A percentile compares a stretch with the other conserved stretches of the same genome.
Evolutionary conservation across 805 yeast species (phyloP).

Genomic region (Starmerella powellii): DNA sequence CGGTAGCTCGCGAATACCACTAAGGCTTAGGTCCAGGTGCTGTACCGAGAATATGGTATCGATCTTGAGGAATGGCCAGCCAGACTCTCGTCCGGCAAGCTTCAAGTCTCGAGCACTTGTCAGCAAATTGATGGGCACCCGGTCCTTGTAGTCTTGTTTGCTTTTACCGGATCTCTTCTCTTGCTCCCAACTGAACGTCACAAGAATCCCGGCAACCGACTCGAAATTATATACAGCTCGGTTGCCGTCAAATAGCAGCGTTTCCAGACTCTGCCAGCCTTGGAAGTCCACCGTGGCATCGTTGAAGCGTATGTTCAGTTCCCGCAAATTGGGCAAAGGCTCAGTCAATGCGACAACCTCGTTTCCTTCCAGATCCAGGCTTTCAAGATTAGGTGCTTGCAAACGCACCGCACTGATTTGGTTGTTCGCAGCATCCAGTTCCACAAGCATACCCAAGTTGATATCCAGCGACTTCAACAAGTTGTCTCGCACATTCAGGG

Average conservation of each 20-base stretch:
- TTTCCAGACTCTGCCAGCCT: constrained; percentile 19
- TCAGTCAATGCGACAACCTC: constrained; percentile 13
- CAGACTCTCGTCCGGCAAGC: constrained; percentile 11
- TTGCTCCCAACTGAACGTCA: constrained; percentile 21
- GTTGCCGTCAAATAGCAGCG: constrained; percentile 22
- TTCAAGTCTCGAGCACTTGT: constrained; percentile 13
- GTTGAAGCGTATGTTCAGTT: constrained; percentile 18
- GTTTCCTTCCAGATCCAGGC: constrained; percentile 18
- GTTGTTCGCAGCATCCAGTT: constrained; percentile 20
- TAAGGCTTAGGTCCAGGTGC: constrained; percentile 19
- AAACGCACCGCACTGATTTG: constrained; percentile 14
- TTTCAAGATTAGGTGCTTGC: constrained; percentile 20
- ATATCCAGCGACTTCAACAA: constrained; percentile 15
- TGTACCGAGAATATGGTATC: constrained; percentile 16
- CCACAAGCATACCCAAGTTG: constrained; percentile 15
- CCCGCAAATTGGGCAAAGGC: constrained; percentile 16
- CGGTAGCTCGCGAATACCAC: constrained; percentile 18
- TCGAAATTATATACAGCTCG: constrained; percentile 9
- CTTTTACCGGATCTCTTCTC: not conserved
- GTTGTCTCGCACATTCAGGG: constrained; percentile 18
- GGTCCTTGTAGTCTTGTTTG: not conserved
- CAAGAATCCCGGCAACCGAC: constrained; percentile 11
- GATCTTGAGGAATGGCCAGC: constrained; percentile 8
- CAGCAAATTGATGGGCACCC: constrained; percentile 9
- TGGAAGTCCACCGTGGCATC: constrained; percentile 17